Evolutionary conservation across 768 basidiomycete species (phyloP), one percentile per base, ranked within the genome.

Genomic region (Galerina marginata): DNA sequence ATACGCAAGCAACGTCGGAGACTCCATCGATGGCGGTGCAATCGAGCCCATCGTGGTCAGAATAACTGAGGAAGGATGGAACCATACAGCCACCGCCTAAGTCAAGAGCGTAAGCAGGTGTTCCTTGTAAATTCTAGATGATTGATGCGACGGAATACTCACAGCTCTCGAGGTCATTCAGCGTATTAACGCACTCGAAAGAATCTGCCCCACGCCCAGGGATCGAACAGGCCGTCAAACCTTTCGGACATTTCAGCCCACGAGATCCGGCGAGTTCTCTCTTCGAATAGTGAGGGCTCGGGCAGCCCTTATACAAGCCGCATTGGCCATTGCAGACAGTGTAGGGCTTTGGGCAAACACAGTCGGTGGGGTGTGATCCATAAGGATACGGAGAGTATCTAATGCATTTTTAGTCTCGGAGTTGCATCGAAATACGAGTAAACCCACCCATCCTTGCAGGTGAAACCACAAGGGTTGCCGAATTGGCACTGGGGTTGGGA

Each of bases 151-250:
- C 15, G 38, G 38, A n/a, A 15, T 36, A 79, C 83, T 58, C 56
- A 85, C 84, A 86, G 70, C 83, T 83, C 68, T 83, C 83, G 7
- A 86, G 74, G 42, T 85, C 82, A 42, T 66, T 71, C 59, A 70
- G 73, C 1, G 77, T 81, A 63, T 85, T 68, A 46, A 86, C 64
- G 58, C 83, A 84, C 59, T 85, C 83, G 79, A 81, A 83, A 2
- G 79, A 75, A 2, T 72, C 69, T 11, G 69, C 60, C 14, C 67
- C 66, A 11, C 78, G 70, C 15, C 80, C 78, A 25, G 72, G 75
- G 53, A 84, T 71, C 6, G 79, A 79, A 58, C 84, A 85, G 2
- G 80, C 76, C 0, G 74, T 74, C 56, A 71, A 67, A 3, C 79
- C 82, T 10, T 49, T 55, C 3, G 73, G 71, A 64, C 84, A 84